These are phyloP conservation scores for Firmiana major DNA, from an alignment of 345 rosid genomes.

Conservation along the genomic window DNA sequence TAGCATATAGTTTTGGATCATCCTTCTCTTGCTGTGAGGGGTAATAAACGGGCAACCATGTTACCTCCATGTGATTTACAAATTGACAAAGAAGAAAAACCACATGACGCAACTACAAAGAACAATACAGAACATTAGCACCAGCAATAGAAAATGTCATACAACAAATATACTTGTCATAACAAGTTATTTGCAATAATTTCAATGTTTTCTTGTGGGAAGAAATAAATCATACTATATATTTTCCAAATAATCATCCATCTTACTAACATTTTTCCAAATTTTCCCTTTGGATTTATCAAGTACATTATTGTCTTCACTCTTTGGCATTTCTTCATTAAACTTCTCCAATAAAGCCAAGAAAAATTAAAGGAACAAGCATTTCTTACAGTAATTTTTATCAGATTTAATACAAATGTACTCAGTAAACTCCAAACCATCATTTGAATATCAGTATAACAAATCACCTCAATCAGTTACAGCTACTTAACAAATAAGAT, in stretches of 20 bases:
- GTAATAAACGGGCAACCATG: slow-evolving; percentile 68
- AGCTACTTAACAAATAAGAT: too few species aligned
- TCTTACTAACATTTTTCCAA: not conserved
- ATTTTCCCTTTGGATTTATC: not conserved
- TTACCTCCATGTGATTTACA: slow-evolving; percentile 77
- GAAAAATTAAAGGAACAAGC: not conserved
- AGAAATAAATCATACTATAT: not conserved
- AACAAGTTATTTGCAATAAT: not conserved
- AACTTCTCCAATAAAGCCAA: not conserved
- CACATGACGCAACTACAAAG: slow-evolving; percentile 74
- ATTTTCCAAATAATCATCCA: slow-evolving; percentile 1
- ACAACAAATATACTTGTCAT: not conserved
- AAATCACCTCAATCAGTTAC: too few species aligned
- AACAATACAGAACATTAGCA: slow-evolving; percentile 2
- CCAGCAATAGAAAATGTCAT: not conserved
- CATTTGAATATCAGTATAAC: not conserved
- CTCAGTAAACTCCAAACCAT: not conserved
- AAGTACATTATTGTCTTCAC: not conserved
- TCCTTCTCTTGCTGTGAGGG: slow-evolving; percentile 91
- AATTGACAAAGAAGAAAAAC: slow-evolving; percentile 85
- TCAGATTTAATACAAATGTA: slow-evolving; percentile 1
- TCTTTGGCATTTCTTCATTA: not conserved
- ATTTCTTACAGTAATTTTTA: not conserved
- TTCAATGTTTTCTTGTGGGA: not conserved
- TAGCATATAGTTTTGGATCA: slow-evolving; percentile 83